A percentile compares a stretch with the other conserved stretches of the same genome.
Conservation (phyloP, 768 basidiomycete genomes). For the Naematelia encephala region DNA sequence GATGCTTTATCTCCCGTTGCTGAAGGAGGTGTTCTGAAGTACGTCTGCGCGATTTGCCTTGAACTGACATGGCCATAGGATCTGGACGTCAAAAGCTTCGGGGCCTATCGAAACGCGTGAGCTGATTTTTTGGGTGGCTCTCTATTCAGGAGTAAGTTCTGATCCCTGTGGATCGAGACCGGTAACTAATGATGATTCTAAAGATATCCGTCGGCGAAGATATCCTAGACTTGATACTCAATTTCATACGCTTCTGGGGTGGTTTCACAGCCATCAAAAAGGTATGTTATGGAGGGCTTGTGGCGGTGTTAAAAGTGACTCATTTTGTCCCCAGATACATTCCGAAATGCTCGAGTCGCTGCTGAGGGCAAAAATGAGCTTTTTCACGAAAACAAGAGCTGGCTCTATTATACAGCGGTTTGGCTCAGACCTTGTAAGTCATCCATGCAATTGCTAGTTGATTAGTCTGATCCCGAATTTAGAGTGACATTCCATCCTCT, state of each 20-base stretch:
- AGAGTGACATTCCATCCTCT: slow-evolving; percentile 22
- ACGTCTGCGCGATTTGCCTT: slow-evolving; percentile 6
- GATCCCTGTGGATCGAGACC: neutral
- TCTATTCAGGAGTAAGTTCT: slow-evolving; percentile 29
- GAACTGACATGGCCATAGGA: slow-evolving; percentile 14
- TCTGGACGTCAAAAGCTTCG: slow-evolving; percentile 30
- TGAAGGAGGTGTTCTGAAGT: slow-evolving; percentile 28
- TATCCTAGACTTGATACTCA: slow-evolving; percentile 7
- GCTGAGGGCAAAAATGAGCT: slow-evolving; percentile 32
- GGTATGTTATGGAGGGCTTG: slow-evolving; percentile 15
- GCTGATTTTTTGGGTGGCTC: slow-evolving; percentile 26
- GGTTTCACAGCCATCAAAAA: slow-evolving; percentile 20
- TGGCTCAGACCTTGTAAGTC: slow-evolving; percentile 33
- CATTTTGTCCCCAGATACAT: slow-evolving; percentile 28
- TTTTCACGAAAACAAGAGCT: slow-evolving; percentile 35
- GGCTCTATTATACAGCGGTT: slow-evolving; percentile 45
- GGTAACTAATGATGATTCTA: neutral
- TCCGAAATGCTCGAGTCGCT: slow-evolving; percentile 30
- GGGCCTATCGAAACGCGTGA: too few species aligned
- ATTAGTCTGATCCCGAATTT: neutral
- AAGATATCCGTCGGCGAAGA: slow-evolving; percentile 20
- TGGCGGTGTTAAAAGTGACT: too few species aligned
- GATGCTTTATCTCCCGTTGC: slow-evolving; percentile 18
- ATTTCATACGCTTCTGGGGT: slow-evolving; percentile 21
- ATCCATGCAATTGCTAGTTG: too few species aligned